Conservation (phyloP, 495 filamentous ascomycete genomes). For the Neurospora terricola region DNA sequence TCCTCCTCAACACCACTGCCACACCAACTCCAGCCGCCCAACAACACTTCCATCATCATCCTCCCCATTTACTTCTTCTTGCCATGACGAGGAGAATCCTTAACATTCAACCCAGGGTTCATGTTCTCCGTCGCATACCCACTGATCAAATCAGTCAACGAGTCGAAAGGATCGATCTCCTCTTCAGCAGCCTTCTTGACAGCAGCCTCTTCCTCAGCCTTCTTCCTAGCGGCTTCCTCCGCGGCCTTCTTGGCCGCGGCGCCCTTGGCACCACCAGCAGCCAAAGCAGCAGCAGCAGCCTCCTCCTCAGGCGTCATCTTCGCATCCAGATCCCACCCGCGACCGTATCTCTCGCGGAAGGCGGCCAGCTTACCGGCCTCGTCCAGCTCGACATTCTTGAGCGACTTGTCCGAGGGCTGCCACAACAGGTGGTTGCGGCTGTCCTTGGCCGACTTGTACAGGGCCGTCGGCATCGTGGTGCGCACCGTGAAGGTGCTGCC, state of each 20-base stretch:
- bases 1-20: too few species aligned
- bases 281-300: constrained; percentile 11
- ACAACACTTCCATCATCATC: too few species aligned
- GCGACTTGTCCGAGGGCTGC: constrained; percentile 70
- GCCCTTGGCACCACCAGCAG: constrained; percentile 9
- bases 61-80: constrained; percentile 21
- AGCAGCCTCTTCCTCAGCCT: constrained; percentile 12
- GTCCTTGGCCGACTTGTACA: constrained; percentile 75
- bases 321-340: constrained; percentile 56
- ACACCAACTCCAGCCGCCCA: too few species aligned
- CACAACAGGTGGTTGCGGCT: constrained; percentile 78
- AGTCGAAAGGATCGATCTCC: constrained; percentile 33
- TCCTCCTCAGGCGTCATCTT: constrained; percentile 4
- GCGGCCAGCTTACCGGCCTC: constrained; percentile 84
- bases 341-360: constrained; percentile 76
- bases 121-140: constrained; percentile 40
- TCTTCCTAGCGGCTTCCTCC: background rate
- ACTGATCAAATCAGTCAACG: constrained; percentile 61
- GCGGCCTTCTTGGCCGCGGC: constrained; percentile 4
- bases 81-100: constrained; percentile 8
- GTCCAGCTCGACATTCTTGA: constrained; percentile 85
- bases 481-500: constrained; percentile 79
- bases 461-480: constrained; percentile 71
- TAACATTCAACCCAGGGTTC: constrained; percentile 17
- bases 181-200: constrained; percentile 21